Evolutionary conservation across 352 stramenopile species (phyloP), one percentile per base, ranked within the genome.

Genomic region (Pseudoperonospora humuli): DNA sequence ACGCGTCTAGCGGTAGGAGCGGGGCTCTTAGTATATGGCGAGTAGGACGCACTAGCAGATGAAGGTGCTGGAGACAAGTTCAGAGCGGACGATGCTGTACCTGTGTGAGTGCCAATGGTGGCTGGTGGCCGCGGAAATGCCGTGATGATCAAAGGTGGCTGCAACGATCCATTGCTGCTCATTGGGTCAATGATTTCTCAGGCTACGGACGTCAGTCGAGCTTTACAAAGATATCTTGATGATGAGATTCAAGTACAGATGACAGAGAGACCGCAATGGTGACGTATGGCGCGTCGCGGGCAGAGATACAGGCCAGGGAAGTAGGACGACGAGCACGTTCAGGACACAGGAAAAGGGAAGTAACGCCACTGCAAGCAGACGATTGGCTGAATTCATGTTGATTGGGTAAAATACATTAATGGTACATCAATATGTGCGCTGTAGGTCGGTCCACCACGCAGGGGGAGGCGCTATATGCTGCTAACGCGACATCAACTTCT

Each of bases 391-490:
- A 36, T 31, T 24, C 15, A 40, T 18, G 29, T 11, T 55, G 39
- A 64, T 64, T 64, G 43, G 55, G 5, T 51, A 49, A 64, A 64
- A 51, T 51, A 50, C n/a, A n/a, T n/a, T n/a, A n/a, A n/a, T n/a
- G n/a, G n/a, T n/a, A n/a, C n/a, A n/a, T n/a, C n/a, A n/a, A n/a
- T n/a, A n/a, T n/a, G n/a, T n/a, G n/a, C n/a, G n/a, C n/a, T n/a
- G n/a, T n/a, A n/a, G n/a, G n/a, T n/a, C n/a, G n/a, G n/a, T n/a
- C n/a, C n/a, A n/a, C n/a, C n/a, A n/a, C n/a, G n/a, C n/a, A n/a
- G n/a, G n/a, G n/a, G n/a, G n/a, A n/a, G n/a, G n/a, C n/a, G n/a
- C n/a, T n/a, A n/a, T n/a, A n/a, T n/a, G n/a, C n/a, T n/a, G n/a
- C n/a, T n/a, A n/a, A n/a, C n/a, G n/a, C n/a, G n/a, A n/a, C n/a